phyloP scores from a whole-genome alignment of 768 basidiomycete genomes.

The Boletus rubropictus region DNA sequence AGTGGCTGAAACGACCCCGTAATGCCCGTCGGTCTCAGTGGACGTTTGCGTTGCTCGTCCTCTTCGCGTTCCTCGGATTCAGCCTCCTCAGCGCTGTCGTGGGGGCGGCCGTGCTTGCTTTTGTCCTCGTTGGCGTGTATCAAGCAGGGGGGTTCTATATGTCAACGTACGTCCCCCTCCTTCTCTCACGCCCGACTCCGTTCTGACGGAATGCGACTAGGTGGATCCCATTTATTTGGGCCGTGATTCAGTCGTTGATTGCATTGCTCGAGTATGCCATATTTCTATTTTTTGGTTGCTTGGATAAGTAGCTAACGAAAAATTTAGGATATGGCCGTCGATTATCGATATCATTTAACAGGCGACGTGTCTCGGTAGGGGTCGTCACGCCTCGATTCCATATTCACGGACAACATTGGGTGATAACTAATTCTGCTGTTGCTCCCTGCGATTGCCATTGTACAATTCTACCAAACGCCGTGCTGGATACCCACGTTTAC shows the following conservation, averaged over 20 bases:
- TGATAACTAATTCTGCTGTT: neutral
- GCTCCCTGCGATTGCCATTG: neutral
- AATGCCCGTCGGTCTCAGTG: conserved; percentile 36
- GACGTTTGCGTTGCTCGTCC: conserved; percentile 38
- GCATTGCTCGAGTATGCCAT: conserved; percentile 34
- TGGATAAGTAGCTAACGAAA: neutral
- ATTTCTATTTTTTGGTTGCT: neutral
- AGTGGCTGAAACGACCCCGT: conserved; percentile 14
- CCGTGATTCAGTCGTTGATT: conserved; percentile 36
- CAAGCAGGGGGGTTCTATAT: conserved; percentile 34
- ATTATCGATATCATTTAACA: conserved; percentile 36
- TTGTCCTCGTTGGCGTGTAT: conserved; percentile 36
- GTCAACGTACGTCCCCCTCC: conserved; percentile 33
- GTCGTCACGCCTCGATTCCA: neutral
- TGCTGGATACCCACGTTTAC: neutral
- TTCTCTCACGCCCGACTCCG: neutral
- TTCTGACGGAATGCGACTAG: neutral
- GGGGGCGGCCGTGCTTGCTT: conserved; percentile 36
- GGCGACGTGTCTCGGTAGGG: neutral
- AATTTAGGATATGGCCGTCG: conserved; percentile 38
- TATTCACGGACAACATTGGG: neutral
- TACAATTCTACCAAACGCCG: neutral
- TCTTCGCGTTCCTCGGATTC: conserved; percentile 30
- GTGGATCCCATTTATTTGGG: conserved; percentile 42
- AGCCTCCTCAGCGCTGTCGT: conserved; percentile 36